These are phyloP conservation scores for Boletales sp. DNA, from an alignment of 768 basidiomycete species.

Conservation along the genomic window DNA sequence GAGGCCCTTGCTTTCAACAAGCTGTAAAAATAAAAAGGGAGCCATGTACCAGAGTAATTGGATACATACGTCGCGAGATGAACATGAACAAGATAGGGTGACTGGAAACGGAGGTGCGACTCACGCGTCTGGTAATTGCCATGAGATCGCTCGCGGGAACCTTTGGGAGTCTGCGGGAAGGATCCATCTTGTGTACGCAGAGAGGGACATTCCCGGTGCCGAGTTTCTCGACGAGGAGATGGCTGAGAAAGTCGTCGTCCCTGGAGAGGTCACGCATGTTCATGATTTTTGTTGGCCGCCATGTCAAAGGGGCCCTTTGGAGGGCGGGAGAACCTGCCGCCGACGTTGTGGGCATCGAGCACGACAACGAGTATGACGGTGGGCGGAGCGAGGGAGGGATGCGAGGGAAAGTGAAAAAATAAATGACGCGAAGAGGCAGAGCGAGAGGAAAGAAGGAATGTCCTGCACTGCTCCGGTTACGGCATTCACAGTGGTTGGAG, in stretches of 20 bases:
- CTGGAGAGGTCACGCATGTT: constrained; percentile 86
- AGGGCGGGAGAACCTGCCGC: constrained; percentile 22
- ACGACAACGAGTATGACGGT: constrained; percentile 21
- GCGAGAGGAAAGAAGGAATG: constrained; percentile 26
- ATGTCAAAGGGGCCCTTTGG: constrained; percentile 38
- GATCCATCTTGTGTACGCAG: constrained; percentile 88
- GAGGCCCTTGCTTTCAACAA: constrained; percentile 54
- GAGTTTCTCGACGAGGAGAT: constrained; percentile 85
- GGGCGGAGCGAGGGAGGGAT: constrained; percentile 13
- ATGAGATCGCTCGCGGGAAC: constrained; percentile 66
- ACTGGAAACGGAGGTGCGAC: constrained; percentile 26
- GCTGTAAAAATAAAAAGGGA: constrained; percentile 35
- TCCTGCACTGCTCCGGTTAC: constrained; percentile 30
- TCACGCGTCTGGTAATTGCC: constrained; percentile 73
- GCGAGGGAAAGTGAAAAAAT: constrained; percentile 15
- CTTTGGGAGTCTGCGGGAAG: constrained; percentile 72
- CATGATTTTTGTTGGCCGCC: constrained; percentile 87
- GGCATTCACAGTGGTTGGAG: constrained; percentile 15
- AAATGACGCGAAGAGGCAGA: constrained; percentile 31
- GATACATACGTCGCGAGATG: constrained; percentile 14
- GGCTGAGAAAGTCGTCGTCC: constrained; percentile 89
- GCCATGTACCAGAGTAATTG: constrained; percentile 19
- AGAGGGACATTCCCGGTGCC: constrained; percentile 79
- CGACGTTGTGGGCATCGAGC: constrained; percentile 33
- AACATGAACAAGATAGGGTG: constrained; percentile 25